Evolutionary conservation across 768 basidiomycete species (phyloP), one percentile per base, ranked within the genome.

Genomic region (Tulasnella sp.): DNA sequence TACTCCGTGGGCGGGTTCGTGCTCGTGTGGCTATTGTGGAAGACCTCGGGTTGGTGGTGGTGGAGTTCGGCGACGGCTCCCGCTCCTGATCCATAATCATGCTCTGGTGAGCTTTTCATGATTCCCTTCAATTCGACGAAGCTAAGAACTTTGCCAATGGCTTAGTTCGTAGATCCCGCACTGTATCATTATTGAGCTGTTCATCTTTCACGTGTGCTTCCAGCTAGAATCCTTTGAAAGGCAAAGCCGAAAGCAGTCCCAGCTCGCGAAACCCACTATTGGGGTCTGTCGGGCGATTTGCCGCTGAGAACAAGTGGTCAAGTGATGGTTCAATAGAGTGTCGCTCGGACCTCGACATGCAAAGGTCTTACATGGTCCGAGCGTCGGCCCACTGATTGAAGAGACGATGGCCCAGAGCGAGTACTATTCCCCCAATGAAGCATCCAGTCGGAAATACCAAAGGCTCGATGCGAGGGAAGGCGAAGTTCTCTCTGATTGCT

Each of bases 1-100:
- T 87, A 90, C 70, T 85, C 91, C 42, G 88, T 91, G 18, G 86
- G 83, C 0, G 83, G 86, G 1, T 88, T 93, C 80, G 78, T 93
- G 57, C 81, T 83, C 0, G 83, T 93, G 29, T 91, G 90, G 90
- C 73, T 93, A 5, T 70, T 86, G 15, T 87, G 86, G 82, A 89
- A 87, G 83, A 80, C 89, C 18, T 84, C 77, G 2, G 69, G 70
- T 11, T 77, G 77, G 77, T 77, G 77, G 77, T 76, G 75, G 75
- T 76, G 48, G 48, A 76, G 55, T 23, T 32, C 44, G 0, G 20
- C 73, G 16, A 16, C 73, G 32, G 40, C 61, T 26, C 32, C 61
- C 61, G 18, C 16, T 29, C 61, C 61, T 35, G 61, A 67, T 67
- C 61, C 61, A 32, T 67, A 35, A 20, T 67, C 61, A 15, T 35